A percentile compares a stretch with the other conserved stretches of the same genome.
Conservation (phyloP, 768 basidiomycete species). For the Leccinum boreale region DNA sequence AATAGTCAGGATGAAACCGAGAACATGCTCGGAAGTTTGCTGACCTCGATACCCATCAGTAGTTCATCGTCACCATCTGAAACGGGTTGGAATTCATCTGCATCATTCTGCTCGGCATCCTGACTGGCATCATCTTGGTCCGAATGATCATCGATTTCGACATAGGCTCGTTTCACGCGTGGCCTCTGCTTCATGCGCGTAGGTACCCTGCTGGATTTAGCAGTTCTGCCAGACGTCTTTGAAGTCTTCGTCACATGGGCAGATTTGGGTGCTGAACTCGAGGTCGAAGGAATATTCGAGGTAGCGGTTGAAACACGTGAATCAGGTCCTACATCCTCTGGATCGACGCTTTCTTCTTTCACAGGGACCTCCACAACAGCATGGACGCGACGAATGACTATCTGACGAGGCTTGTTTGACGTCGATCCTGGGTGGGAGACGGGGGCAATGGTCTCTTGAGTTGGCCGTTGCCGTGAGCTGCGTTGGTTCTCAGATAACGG, state of each 20-base stretch:
- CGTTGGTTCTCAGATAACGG: slow-evolving; percentile 31
- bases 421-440: slow-evolving; percentile 5
- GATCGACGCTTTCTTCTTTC: slow-evolving; percentile 57
- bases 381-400: slow-evolving; percentile 60
- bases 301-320: slow-evolving; percentile 8
- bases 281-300: slow-evolving; percentile 12
- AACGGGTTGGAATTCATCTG: slow-evolving; percentile 13
- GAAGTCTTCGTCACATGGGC: slow-evolving; percentile 7
- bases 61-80: slow-evolving; percentile 58
- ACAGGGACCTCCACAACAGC: slow-evolving; percentile 56
- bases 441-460: slow-evolving; percentile 2
- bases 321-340: slow-evolving; percentile 25
- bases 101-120: slow-evolving; percentile 9
- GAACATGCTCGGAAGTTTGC: slow-evolving; percentile 8
- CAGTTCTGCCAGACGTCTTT: slow-evolving; percentile 4
- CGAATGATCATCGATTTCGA: slow-evolving; percentile 31
- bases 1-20: not conserved
- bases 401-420: slow-evolving; percentile 17
- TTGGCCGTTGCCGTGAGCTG: slow-evolving; percentile 19
- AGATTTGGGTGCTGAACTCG: slow-evolving; percentile 9
- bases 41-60: slow-evolving; percentile 58
- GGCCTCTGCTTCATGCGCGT: slow-evolving; percentile 21
- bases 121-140: slow-evolving; percentile 15
- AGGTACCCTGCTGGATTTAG: not conserved
- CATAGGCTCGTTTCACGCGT: slow-evolving; percentile 23